These are phyloP conservation scores for Lepidium africanum DNA, from an alignment of 345 rosid genomes.

Conservation along the genomic window DNA sequence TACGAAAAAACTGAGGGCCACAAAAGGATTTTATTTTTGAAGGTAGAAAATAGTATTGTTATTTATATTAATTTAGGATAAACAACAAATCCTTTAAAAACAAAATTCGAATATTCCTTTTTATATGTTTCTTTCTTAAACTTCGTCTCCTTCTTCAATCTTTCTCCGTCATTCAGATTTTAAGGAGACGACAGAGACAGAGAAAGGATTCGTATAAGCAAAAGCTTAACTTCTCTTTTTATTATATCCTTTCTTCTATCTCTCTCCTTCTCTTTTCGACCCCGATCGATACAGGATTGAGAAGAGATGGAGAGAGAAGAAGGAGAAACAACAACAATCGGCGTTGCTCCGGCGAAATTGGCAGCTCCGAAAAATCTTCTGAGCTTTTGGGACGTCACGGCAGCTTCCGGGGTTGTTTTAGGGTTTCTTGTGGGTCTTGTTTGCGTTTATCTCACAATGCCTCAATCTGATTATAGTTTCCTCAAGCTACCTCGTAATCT, in stretches of 20 bases:
- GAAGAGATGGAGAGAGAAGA: constrained; percentile 20
- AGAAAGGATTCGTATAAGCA: constrained; percentile 17
- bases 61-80: background rate
- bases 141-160: constrained; percentile 3
- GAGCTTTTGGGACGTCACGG: constrained; percentile 59
- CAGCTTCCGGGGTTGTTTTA: constrained; percentile 52
- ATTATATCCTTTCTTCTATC: background rate
- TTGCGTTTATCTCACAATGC: constrained; percentile 82
- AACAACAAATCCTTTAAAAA: constrained; percentile 6
- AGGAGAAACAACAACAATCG: constrained; percentile 14
- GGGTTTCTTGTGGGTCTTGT: constrained; percentile 48
- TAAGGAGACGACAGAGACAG: background rate
- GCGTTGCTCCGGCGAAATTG: background rate
- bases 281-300: background rate
- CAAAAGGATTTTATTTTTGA: background rate
- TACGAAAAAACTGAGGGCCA: background rate
- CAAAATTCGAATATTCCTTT: constrained; percentile 29
- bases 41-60: background rate
- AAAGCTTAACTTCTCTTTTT: background rate
- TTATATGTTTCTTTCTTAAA: background rate
- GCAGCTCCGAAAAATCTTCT: constrained; percentile 33
- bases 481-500: constrained; percentile 88
- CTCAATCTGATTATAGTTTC: constrained; percentile 87
- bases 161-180: constrained; percentile 17
- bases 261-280: background rate